phyloP scores from a whole-genome alignment of 805 yeast species.

The Cephaloascus fragrans region DNA sequence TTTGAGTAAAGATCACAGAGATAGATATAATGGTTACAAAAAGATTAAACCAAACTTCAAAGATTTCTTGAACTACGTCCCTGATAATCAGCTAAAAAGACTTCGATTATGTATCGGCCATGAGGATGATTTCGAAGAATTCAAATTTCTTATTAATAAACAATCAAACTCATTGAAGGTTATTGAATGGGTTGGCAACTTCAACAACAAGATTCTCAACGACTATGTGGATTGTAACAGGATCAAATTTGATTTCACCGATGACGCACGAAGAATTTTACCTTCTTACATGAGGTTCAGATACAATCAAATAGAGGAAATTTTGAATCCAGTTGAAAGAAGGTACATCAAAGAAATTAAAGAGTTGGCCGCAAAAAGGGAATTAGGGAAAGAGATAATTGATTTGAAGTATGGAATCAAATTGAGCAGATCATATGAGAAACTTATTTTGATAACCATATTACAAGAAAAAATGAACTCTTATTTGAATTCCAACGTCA shows the following conservation, averaged over 20 bases:
- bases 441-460: neutral
- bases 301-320: neutral
- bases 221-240: neutral
- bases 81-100: neutral
- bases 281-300: neutral
- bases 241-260: constrained; percentile 1
- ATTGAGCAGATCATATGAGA: neutral
- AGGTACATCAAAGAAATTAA: neutral
- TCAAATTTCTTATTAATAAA: neutral
- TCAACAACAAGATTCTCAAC: neutral
- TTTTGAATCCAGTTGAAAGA: neutral
- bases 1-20: neutral
- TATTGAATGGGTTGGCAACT: constrained; percentile 4
- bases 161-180: constrained; percentile 1
- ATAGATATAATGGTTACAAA: constrained; percentile 1
- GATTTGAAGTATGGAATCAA: neutral
- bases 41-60: constrained; percentile 1
- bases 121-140: constrained; percentile 1
- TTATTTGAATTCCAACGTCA: neutral
- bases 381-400: too few species aligned
- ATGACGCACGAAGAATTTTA: neutral
- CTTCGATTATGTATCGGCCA: constrained; percentile 2
- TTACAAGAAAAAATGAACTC: too few species aligned
- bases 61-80: neutral
- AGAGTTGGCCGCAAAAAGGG: neutral